Conservation (phyloP, 129 eudicot genomes). For the Kitagawia praeruptora region DNA sequence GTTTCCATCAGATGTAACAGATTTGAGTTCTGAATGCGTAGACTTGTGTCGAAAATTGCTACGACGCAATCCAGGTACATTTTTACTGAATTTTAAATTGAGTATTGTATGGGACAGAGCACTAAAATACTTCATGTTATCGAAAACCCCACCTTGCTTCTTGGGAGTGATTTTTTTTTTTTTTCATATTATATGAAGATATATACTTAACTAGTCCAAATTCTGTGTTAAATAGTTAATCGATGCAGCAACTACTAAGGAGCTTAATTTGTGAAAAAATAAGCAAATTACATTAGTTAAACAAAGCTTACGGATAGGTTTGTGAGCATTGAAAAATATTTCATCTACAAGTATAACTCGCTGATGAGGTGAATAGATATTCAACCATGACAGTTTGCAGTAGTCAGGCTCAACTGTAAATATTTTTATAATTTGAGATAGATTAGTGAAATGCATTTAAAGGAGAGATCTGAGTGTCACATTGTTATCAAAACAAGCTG, state of each 20-base stretch:
- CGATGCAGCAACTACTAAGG: not conserved
- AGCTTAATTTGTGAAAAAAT: not conserved
- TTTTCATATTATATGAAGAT: not conserved
- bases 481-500: not conserved
- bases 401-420: not conserved
- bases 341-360: not conserved
- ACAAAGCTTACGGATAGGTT: not conserved
- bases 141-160: not conserved
- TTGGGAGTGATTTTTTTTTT: not conserved
- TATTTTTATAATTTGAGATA: not conserved
- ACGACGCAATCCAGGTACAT: slow-evolving; percentile 60
- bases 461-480: not conserved
- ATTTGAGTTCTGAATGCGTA: slow-evolving; percentile 57
- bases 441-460: not conserved
- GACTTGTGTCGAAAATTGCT: slow-evolving; percentile 74
- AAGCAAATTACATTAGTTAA: not conserved
- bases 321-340: not conserved
- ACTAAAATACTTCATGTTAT: not conserved
- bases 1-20: slow-evolving; percentile 66
- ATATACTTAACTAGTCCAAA: not conserved
- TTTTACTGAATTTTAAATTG: not conserved
- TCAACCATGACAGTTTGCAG: not conserved
- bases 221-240: not conserved
- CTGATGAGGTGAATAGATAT: not conserved
- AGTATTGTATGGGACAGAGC: not conserved